phyloP scores from a whole-genome alignment of 1,284 basidiomycete species.

The Ganoderma lingzhi region DNA sequence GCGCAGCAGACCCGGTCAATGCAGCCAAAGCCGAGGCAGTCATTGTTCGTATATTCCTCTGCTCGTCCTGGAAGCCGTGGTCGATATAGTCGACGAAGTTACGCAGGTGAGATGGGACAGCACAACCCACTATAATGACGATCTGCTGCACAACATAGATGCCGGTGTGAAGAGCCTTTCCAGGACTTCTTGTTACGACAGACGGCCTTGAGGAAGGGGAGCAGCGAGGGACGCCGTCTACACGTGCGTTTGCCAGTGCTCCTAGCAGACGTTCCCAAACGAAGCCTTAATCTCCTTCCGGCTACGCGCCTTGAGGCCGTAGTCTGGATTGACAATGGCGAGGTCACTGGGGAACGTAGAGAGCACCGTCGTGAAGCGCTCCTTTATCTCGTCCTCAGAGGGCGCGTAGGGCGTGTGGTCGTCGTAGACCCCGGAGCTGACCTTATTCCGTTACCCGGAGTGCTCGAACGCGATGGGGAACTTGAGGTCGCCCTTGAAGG shows the following conservation, averaged over 20 bases:
- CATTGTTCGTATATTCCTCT: slow-evolving; percentile 99
- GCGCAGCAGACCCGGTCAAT: slow-evolving; percentile 95
- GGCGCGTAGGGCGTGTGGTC: slow-evolving; percentile 99
- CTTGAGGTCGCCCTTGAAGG: slow-evolving; percentile 99
- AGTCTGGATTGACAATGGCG: slow-evolving; percentile 95
- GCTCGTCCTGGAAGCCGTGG: slow-evolving; percentile 95
- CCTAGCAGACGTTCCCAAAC: slow-evolving; percentile 91
- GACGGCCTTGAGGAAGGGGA: slow-evolving; percentile 99
- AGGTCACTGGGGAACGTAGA: slow-evolving; percentile 81
- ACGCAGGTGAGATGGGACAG: slow-evolving; percentile 96
- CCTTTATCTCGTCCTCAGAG: slow-evolving; percentile 92
- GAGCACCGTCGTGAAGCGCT: slow-evolving; percentile 89
- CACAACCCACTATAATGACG: slow-evolving; percentile 99
- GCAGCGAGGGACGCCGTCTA: slow-evolving; percentile 95
- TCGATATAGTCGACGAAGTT: slow-evolving; percentile 98
- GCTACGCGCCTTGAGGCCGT: slow-evolving; percentile 92
- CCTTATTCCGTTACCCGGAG: slow-evolving; percentile 97
- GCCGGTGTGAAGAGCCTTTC: slow-evolving; percentile 99
- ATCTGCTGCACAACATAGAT: slow-evolving; percentile 99
- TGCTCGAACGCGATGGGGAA: slow-evolving; percentile 95
- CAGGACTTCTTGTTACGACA: slow-evolving; percentile 99
- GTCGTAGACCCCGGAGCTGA: slow-evolving; percentile 99
- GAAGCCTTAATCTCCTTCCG: slow-evolving; percentile 97
- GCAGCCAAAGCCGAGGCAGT: slow-evolving; percentile 97
- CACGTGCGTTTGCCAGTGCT: slow-evolving; percentile 81